Conservation (phyloP, 768 basidiomycete genomes). For the Tulasnella sp. region DNA sequence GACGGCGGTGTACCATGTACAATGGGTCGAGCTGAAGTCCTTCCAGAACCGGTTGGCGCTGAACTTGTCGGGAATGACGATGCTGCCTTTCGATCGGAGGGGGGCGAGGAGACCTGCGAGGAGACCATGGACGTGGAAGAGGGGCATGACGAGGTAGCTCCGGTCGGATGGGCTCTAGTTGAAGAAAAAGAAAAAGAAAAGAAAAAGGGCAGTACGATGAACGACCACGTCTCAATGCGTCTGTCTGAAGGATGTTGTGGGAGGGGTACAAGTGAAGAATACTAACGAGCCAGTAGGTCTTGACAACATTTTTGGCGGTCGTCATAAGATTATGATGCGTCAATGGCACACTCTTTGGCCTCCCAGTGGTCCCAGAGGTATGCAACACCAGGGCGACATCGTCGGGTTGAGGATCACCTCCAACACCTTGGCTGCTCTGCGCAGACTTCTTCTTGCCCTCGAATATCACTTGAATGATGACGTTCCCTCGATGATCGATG, state of each 20-base stretch:
- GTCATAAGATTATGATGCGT: conserved; percentile 28
- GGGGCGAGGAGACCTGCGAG: conserved; percentile 49
- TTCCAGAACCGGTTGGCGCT: conserved; percentile 42
- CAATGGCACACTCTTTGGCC: conserved; percentile 26
- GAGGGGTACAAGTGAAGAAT: too few species aligned
- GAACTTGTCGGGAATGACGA: conserved; percentile 46
- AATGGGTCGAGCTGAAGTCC: conserved; percentile 30
- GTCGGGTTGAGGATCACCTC: conserved; percentile 25
- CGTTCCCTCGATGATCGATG: background rate
- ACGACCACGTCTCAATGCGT: too few species aligned
- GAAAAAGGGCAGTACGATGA: too few species aligned
- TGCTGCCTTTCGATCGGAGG: conserved; percentile 41
- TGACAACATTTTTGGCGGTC: conserved; percentile 26
- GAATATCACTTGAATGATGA: conserved; percentile 4
- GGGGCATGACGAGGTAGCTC: conserved; percentile 38
- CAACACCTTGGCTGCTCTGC: background rate
- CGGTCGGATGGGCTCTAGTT: conserved; percentile 23
- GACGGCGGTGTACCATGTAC: conserved; percentile 39
- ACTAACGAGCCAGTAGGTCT: conserved; percentile 25
- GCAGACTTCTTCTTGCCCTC: background rate
- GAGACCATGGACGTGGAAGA: conserved; percentile 51
- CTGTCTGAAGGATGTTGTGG: too few species aligned
- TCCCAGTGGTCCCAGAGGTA: conserved; percentile 47
- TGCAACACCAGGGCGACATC: conserved; percentile 47
- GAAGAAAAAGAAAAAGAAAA: too few species aligned